Evolutionary conservation across 2,329 filamentous ascomycete genomes (phyloP).

Genomic region (Aspergillus sp.): DNA sequence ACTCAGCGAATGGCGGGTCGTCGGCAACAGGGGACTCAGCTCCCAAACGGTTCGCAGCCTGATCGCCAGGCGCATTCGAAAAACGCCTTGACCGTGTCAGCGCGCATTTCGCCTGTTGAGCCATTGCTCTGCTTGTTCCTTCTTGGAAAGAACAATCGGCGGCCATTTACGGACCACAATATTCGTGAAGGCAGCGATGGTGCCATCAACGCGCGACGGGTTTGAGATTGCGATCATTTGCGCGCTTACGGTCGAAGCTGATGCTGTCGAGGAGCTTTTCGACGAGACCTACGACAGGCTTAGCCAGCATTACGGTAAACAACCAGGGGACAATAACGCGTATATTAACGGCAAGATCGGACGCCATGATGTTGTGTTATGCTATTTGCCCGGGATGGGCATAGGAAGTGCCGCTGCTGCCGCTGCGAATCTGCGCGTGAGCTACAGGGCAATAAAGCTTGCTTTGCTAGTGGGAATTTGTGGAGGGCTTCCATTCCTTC

Average conservation of each 20-base stretch:
- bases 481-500: background rate
- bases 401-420: background rate
- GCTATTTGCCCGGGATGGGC: constrained; percentile 10
- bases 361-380: constrained; percentile 2
- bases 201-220: background rate
- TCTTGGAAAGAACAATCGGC: no score
- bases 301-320: background rate
- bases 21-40: no score
- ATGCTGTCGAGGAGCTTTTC: constrained; percentile 9
- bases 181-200: background rate
- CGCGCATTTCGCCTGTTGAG: no score
- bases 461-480: constrained; percentile 5
- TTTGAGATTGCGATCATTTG: constrained; percentile 9
- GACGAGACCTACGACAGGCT: constrained; percentile 5
- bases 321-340: background rate
- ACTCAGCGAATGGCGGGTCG: no score
- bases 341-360: constrained; percentile 5
- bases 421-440: background rate
- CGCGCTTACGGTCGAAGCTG: constrained; percentile 4
- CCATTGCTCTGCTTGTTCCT: no score
- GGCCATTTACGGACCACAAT: background rate
- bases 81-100: no score
- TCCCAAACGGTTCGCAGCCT: no score
- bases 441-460: background rate
- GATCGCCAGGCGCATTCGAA: no score